These are phyloP conservation scores for Ballota nigra DNA, from an alignment of 257 asterid species.

Conservation along the genomic window DNA sequence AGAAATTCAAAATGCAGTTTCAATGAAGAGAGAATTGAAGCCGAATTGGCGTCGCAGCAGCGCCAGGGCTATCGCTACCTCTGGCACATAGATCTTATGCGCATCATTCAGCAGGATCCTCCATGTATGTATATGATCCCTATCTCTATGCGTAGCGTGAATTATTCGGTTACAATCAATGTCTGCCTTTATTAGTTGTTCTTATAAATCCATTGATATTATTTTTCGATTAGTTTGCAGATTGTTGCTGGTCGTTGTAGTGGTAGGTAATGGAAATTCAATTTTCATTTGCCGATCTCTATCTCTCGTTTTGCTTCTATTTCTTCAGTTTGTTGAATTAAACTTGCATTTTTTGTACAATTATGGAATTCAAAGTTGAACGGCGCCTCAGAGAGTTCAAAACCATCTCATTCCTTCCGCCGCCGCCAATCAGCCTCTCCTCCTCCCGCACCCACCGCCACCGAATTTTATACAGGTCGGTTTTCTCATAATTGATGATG, in stretches of 20 bases:
- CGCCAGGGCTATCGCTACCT: slow-evolving; percentile 85
- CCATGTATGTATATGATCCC: slow-evolving; percentile 47
- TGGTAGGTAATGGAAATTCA: slow-evolving; percentile 52
- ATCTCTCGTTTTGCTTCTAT: too few species aligned
- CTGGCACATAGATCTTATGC: slow-evolving; percentile 98
- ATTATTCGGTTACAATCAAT: slow-evolving; percentile 4
- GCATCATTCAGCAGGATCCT: slow-evolving; percentile 69
- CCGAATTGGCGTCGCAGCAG: slow-evolving; percentile 68
- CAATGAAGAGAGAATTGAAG: slow-evolving; percentile 1
- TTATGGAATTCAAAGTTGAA: too few species aligned
- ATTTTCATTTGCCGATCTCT: not conserved
- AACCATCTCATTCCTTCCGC: too few species aligned
- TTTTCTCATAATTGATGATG: too few species aligned
- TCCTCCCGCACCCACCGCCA: too few species aligned
- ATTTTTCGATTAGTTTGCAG: slow-evolving; percentile 44
- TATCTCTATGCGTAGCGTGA: not conserved
- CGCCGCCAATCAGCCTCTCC: too few species aligned
- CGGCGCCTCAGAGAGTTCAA: too few species aligned
- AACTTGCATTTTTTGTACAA: too few species aligned
- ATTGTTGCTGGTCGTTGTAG: slow-evolving; percentile 89
- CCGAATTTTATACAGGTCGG: too few species aligned
- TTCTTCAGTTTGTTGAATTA: too few species aligned
- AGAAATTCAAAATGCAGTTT: not conserved
- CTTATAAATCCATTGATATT: slow-evolving; percentile 13
- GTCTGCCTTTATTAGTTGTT: not conserved